These are phyloP conservation scores for Pythium angustatum DNA, from an alignment of 352 stramenopile genomes.

Conservation along the genomic window DNA sequence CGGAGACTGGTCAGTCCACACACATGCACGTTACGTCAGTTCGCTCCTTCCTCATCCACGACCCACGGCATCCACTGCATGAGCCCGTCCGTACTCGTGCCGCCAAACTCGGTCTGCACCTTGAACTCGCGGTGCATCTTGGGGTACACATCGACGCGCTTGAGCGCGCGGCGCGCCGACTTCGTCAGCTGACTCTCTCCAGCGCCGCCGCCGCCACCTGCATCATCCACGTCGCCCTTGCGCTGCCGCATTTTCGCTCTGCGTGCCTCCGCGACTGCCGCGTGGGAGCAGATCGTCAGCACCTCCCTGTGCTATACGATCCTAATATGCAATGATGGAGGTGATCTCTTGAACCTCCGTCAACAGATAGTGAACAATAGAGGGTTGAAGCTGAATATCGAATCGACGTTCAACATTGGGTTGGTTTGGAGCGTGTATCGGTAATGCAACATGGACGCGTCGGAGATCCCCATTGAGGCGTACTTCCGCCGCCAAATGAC, in stretches of 20 bases:
- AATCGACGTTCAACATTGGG: constrained; percentile 23
- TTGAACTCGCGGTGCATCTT: constrained; percentile 96
- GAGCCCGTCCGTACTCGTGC: constrained; percentile 61
- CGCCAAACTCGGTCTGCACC: constrained; percentile 93
- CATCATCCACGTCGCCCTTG: constrained; percentile 67
- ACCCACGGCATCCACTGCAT: too few species aligned
- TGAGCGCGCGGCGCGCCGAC: constrained; percentile 62
- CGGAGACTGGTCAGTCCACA: constrained; percentile 45
- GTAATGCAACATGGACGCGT: too few species aligned
- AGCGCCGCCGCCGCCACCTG: constrained; percentile 26
- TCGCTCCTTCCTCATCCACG: background rate
- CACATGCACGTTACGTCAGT: background rate
- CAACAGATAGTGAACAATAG: too few species aligned
- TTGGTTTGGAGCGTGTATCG: too few species aligned
- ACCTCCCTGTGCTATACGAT: constrained; percentile 4
- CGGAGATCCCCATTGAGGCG: constrained; percentile 23
- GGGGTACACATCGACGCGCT: constrained; percentile 92
- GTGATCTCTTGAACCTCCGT: constrained; percentile 1
- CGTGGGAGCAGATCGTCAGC: constrained; percentile 19
- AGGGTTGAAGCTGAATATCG: constrained; percentile 22
- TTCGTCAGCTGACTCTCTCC: constrained; percentile 42
- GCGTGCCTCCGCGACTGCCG: constrained; percentile 1
- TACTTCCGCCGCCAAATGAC: constrained; percentile 39
- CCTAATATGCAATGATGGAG: background rate
- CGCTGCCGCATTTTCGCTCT: constrained; percentile 60